Base-by-base conservation (phyloP, 257 asterid species). In the Scutellaria galericulata region DNA sequence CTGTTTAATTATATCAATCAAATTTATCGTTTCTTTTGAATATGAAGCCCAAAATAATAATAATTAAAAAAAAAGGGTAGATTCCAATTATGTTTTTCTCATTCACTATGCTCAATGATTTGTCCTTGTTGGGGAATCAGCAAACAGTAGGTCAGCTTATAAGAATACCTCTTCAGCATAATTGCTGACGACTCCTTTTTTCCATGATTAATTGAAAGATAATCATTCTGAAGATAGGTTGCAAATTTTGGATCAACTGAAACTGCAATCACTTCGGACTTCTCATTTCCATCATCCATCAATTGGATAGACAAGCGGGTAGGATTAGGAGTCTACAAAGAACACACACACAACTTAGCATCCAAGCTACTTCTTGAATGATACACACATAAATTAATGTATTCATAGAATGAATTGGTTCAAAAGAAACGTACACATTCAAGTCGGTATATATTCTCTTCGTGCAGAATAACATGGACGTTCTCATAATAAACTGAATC, bases 181-280 rank as follows among this genome's bases (percentile, higher is more conserved):
- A 90, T 61, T 11, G 84, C 84, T 18, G 96, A 84, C 8, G 90
- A 87, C 83, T 90, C 97, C 82, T 87, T 95, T 83, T 81, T 87
- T 14, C 84, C 90, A 61, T 74, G 85, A 64, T 78, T 78, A 73
- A 77, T 83, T 39, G 99, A 83, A 51, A 95, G 96, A 80, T 92
- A 95, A 73, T 88, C 96, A 20, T 77, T 80, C 55, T 88, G 82
- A 74, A 90, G 96, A 83, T 95, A 92, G 52, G 86, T 71, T 13
- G 96, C 87, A 75, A 95, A 95, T 60, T 83, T 84, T 20, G 99
- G 98, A 82, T 95, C 98, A 39, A 92, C 87, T n/a, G 98, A 92
- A 53, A 91, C 96, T 24, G 96, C 92, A 87, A 95, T 92, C 65
- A 87, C 95, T 76, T 90, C 99, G 55, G 98, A 80, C 84, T 88